Evolutionary conservation across 805 yeast species (phyloP).

Genomic region (Monosporozyma yasuniensis): DNA sequence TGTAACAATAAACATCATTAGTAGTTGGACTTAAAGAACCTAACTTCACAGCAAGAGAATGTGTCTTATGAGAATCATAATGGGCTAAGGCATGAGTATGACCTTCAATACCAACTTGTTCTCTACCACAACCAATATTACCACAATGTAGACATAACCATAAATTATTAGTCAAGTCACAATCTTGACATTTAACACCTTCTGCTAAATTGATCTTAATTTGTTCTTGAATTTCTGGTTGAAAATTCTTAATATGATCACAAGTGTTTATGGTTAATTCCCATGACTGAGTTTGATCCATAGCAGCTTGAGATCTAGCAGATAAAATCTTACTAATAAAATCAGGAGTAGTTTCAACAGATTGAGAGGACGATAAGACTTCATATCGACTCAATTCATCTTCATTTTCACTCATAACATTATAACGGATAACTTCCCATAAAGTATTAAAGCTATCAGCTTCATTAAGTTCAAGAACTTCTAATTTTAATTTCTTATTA

Average conservation of each 20-base stretch:
- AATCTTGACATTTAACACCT: conserved; percentile 38
- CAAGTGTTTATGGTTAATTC: conserved; percentile 80
- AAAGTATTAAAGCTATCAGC: conserved; percentile 25
- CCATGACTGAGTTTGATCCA: conserved; percentile 79
- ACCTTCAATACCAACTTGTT: conserved; percentile 91
- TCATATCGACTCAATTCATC: conserved; percentile 1
- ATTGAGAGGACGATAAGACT: not conserved
- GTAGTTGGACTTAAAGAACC: conserved; percentile 78
- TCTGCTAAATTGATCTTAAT: not conserved
- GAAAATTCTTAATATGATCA: conserved; percentile 55
- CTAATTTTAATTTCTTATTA: conserved; percentile 27
- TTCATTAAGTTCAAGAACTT: conserved; percentile 24
- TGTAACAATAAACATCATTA: conserved; percentile 77
- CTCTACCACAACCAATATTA: conserved; percentile 85
- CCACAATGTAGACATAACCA: conserved; percentile 96
- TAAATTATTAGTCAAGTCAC: conserved; percentile 65
- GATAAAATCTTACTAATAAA: conserved; percentile 19
- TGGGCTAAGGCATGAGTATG: conserved; percentile 84
- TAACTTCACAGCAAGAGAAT: conserved; percentile 79
- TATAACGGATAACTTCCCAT: conserved; percentile 18
- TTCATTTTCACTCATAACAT: conserved; percentile 1
- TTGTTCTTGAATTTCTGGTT: not conserved
- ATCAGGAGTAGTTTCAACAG: not conserved
- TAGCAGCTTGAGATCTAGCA: conserved; percentile 22
- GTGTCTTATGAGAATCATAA: conserved; percentile 42